These are phyloP conservation scores for Claviceps humidiphila DNA, from an alignment of 2,329 filamentous ascomycete species.

Conservation along the genomic window DNA sequence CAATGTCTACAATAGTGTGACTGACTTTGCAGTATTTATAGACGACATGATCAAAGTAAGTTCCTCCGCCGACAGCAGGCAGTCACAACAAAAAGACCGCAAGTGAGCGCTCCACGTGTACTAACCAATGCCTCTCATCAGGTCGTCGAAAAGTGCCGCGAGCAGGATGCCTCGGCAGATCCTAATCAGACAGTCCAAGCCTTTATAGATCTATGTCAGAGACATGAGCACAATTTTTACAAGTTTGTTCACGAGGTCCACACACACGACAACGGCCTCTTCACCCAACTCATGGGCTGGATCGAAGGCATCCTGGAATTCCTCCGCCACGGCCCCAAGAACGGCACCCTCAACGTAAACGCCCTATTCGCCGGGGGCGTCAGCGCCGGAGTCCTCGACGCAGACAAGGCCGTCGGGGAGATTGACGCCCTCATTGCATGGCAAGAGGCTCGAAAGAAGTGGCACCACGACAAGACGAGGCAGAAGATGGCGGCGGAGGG, in stretches of 20 bases:
- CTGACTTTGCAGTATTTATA: conserved; percentile 85
- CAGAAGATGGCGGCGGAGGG: conserved; percentile 95
- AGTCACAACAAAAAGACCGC: no score
- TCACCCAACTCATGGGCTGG: conserved; percentile 94
- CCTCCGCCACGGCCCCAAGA: conserved; percentile 70
- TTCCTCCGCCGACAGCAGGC: no score
- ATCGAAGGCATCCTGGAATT: conserved; percentile 92
- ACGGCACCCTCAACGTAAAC: conserved; percentile 87
- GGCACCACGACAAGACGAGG: conserved; percentile 93
- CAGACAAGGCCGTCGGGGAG: conserved; percentile 59
- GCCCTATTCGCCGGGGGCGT: conserved; percentile 75
- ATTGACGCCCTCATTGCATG: conserved; percentile 79
- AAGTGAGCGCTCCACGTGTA: neutral
- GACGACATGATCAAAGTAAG: conserved; percentile 77
- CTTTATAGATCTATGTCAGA: conserved; percentile 90
- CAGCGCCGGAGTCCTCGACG: conserved; percentile 54
- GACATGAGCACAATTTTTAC: conserved; percentile 95
- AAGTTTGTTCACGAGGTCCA: conserved; percentile 99
- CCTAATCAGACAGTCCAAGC: conserved; percentile 97
- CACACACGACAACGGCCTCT: conserved; percentile 89
- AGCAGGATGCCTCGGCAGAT: conserved; percentile 78
- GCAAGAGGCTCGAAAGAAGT: conserved; percentile 93
- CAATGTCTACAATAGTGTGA: conserved; percentile 95
- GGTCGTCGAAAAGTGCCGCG: conserved; percentile 52
- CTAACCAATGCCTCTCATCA: conserved; percentile 16